Evolutionary conservation across 805 yeast species (phyloP).

Genomic region (Hermanozyma aechmeae): DNA sequence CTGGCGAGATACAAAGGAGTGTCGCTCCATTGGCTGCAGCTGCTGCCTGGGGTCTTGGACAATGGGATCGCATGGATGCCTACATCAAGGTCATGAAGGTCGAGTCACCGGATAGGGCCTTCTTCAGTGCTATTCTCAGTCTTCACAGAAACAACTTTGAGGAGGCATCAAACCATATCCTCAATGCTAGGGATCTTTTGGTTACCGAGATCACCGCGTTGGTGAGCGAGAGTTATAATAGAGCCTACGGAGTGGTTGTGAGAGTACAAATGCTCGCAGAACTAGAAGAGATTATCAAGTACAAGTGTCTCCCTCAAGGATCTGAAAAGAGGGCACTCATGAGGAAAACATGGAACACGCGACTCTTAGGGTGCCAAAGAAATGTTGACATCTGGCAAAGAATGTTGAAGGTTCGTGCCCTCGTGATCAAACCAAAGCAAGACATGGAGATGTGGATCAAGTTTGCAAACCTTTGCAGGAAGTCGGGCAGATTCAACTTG

Average conservation of each 20-base stretch:
- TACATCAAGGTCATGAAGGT: slow-evolving; percentile 84
- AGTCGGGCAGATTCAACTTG: slow-evolving; percentile 82
- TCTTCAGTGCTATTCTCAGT: slow-evolving; percentile 83
- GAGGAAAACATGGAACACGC: slow-evolving; percentile 88
- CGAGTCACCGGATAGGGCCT: slow-evolving; percentile 91
- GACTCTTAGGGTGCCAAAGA: slow-evolving; percentile 87
- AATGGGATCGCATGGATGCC: slow-evolving; percentile 93
- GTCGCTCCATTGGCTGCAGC: slow-evolving; percentile 98
- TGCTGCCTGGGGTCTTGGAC: slow-evolving; percentile 96
- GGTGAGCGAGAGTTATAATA: slow-evolving; percentile 89
- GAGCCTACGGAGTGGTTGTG: slow-evolving; percentile 95
- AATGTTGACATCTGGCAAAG: slow-evolving; percentile 99
- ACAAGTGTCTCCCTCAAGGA: slow-evolving; percentile 75
- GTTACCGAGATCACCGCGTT: slow-evolving; percentile 92
- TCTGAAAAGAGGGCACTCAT: slow-evolving; percentile 72
- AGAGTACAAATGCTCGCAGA: slow-evolving; percentile 97
- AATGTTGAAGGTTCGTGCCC: slow-evolving; percentile 83
- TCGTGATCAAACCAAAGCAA: slow-evolving; percentile 89
- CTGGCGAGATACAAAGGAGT: slow-evolving; percentile 64
- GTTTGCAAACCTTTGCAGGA: slow-evolving; percentile 91
- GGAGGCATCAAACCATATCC: slow-evolving; percentile 70
- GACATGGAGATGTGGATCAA: slow-evolving; percentile 98
- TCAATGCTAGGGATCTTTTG: slow-evolving; percentile 77
- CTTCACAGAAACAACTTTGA: slow-evolving; percentile 80
- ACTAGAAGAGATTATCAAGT: slow-evolving; percentile 85